Evolutionary conservation across 352 stramenopile species (phyloP), one percentile per base, ranked within the genome.

Genomic region (Pythium guiyangense): DNA sequence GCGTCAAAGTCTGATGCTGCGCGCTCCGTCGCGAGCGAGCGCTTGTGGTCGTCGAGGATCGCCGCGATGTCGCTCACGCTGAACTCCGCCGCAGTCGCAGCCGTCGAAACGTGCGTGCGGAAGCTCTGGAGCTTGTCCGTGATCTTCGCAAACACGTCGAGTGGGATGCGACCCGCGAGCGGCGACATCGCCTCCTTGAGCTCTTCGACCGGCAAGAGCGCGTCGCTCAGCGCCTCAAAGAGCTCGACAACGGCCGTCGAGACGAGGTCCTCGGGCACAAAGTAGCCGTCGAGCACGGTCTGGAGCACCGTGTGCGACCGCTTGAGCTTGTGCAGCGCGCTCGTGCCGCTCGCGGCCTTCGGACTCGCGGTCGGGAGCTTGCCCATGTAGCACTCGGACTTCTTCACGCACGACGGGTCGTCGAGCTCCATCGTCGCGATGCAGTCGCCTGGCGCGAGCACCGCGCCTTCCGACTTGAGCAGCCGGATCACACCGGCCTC

Each of bases 391-490:
- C 97, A 71, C 50, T 95, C 88, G 0, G 92, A 96, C 59, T 89
- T 93, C 49, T 95, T 90, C 5, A 99, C 97, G 57, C 96, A 98
- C 43, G 96, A 96, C 20, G 97, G 96, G 73, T 99, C 97, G 59
- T 99, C 96, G 4, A 99, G 80, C 65, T 98, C 89, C 62, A 99
- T 91, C 25, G 86, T 99, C 31, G 95, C 97, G 53, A 99, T 90
- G 56, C 98, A 86, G 75, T 99, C 97, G 52, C 97, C 98, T 27
- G 96, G 83, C 10, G 93, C 83, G 1, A 99, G 64, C 52, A 98
- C 85, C 6, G 96, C 94, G 35, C 97, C 98, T 71, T 99, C 97
- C 2, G 98, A 97, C 70, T 97, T 95, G 37, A 95, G 78, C 71
- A 98, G 94, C 12, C 86, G 87, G 52, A 99, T 97, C 6, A 97